Conservation (phyloP, 2,329 filamentous ascomycete species). For the Cladosporium sp. region DNA sequence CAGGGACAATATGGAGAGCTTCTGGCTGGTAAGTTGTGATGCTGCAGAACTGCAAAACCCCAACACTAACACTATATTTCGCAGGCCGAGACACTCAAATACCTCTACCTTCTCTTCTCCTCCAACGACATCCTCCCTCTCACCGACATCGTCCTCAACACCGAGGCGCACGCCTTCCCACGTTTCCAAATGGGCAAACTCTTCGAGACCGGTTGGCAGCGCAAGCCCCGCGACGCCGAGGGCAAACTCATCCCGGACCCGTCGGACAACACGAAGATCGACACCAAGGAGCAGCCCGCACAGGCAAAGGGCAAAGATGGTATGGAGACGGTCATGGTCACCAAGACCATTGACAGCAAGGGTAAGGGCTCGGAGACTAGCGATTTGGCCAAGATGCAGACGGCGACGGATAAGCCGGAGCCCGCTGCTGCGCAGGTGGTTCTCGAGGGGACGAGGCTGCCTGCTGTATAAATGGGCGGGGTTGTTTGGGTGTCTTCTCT, state of each 20-base stretch:
- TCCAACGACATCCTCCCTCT: conserved; percentile 77
- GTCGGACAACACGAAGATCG: background rate
- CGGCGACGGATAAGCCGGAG: conserved; percentile 4
- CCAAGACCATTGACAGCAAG: conserved; percentile 18
- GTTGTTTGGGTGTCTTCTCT: background rate
- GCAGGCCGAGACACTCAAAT: conserved; percentile 93
- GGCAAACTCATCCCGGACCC: conserved; percentile 19
- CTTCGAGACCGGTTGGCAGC: conserved; percentile 77
- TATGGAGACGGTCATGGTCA: conserved; percentile 20
- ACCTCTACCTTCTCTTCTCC: conserved; percentile 93
- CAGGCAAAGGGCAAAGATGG: conserved; percentile 12
- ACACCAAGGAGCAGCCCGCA: conserved; percentile 9
- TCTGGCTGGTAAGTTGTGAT: conserved; percentile 73
- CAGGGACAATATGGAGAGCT: conserved; percentile 96
- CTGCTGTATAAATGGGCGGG: background rate
- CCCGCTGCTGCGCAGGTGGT: conserved; percentile 1
- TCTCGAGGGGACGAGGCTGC: conserved; percentile 1
- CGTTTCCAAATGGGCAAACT: conserved; percentile 75
- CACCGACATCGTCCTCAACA: conserved; percentile 88
- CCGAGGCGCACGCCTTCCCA: conserved; percentile 88
- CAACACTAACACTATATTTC: background rate
- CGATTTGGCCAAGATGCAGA: conserved; percentile 11
- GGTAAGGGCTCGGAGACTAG: conserved; percentile 6
- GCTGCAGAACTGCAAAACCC: background rate
- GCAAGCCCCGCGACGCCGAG: conserved; percentile 54